Conservation (phyloP, 345 rosid species). For the Schrenkiella parvula region DNA sequence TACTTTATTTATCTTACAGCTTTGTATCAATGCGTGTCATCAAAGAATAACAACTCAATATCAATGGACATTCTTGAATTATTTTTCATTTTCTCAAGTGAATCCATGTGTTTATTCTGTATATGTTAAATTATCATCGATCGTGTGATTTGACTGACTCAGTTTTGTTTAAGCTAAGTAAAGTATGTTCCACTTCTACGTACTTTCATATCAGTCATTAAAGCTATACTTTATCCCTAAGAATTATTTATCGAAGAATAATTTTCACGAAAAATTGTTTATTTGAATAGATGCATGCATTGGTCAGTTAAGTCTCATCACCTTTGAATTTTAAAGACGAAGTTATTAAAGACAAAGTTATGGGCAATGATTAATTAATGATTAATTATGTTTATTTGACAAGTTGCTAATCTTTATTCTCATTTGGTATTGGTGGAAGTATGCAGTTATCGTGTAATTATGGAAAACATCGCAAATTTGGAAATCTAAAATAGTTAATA, state of each 20-base stretch:
- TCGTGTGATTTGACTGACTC: conserved; percentile 17
- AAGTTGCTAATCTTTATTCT: conserved; percentile 32
- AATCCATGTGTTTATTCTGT: conserved; percentile 4
- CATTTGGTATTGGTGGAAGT: conserved; percentile 11
- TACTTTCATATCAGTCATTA: conserved; percentile 26
- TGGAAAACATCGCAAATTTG: not conserved
- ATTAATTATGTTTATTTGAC: not conserved
- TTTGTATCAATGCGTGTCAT: conserved; percentile 24
- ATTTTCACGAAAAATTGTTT: not conserved
- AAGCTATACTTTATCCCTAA: not conserved
- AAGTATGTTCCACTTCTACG: conserved; percentile 25
- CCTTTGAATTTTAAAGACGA: not conserved
- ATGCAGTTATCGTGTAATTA: conserved; percentile 1
- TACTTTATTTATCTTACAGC: conserved; percentile 28
- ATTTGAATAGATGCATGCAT: conserved; percentile 25
- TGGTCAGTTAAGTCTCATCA: conserved; percentile 20
- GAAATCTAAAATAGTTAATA: not conserved
- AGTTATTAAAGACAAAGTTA: conserved; percentile 18
- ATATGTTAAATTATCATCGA: not conserved
- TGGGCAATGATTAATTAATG: conserved; percentile 13
- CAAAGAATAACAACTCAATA: conserved; percentile 21
- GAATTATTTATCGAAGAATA: conserved; percentile 13
- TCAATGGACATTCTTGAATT: conserved; percentile 19
- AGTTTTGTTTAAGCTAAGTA: not conserved
- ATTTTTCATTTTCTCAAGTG: conserved; percentile 1